Evolutionary conservation across 2,329 filamentous ascomycete genomes (phyloP), one percentile per base, ranked within the genome.

Genomic region (Trichoderma sp.): DNA sequence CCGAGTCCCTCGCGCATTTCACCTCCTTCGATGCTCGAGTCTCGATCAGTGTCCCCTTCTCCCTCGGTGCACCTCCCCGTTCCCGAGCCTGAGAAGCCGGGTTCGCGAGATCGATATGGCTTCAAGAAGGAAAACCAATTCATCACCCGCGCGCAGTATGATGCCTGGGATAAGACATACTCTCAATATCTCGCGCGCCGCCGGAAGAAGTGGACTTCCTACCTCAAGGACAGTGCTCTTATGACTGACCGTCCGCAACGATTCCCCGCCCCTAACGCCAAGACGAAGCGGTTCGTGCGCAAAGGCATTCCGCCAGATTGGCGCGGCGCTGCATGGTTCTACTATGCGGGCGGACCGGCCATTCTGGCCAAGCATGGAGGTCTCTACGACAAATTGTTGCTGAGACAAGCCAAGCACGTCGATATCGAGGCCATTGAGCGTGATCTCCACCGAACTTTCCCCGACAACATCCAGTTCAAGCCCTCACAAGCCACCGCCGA

Each of bases 271-370:
- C 92, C 91, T 68, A 93, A 90, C 64, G 88, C 91, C 59, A 97
- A 97, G 81, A 90, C 96, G 57, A 97, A 97, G 82, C 88, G 94
- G 20, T 98, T 96, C 79, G 89, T 97, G 63, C 90, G 95, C 66
- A 98, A 98, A 81, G 95, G 95, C 17, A 95, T 98, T 64, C 95
- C 95, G 3, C 93, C 95, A 0, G 94, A 97, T 75, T 97, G 94
- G 90, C 90, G 95, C 77, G 95, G 95, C n/a, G 92, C 93, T 6
- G 95, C 95, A 59, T 98, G 95, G 95, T 98, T 97, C 81, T 98
- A 93, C 83, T 98, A 98, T 79, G 94, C 94, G 12, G 94, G 94
- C 23, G 95, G 95, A 1, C 94, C 94, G 28, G 90, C 91, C 59
- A 92, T 94, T 74, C 81, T 97, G 72, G 88, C 90, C 66, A 91